Base-by-base conservation (phyloP, 306 rosid species). In the Vachellia collinsii region DNA sequence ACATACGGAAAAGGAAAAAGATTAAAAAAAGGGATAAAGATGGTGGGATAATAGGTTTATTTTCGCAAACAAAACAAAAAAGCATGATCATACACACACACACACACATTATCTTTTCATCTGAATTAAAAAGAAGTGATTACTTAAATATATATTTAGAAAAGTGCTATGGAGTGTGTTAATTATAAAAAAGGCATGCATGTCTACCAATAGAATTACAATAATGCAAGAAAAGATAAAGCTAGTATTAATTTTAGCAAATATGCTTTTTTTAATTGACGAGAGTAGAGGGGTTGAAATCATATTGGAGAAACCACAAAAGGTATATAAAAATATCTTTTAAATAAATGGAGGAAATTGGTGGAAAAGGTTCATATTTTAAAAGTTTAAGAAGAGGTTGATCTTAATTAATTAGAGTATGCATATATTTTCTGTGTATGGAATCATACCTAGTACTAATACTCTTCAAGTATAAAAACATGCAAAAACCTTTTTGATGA, bases 141-240 rank as follows among this genome's bases (percentile, higher is more conserved):
- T 29, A 0, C 1, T 29, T 29, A 29, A 29, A 13, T 11, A 36
- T 34, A 14, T 36, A 34, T 6, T 29, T 29, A 29, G 34, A 29
- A n/a, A 22, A 22, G 16, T 20, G 16, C 29, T n/a, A 6, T 22
- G 36, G 7, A 53, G 65, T 22, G 36, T 23, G 34, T 29, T 58
- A 9, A 22, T 58, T 22, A 10, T 58, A 3, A 58, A 22, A 58
- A 20, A 8, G 23, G 5, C 7, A 13, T 54, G 34, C 16, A 72
- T 64, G 25, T 39, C 36, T 50, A 25, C 38, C 69, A 80, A 64
- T 73, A 17, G 29, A 23, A 63, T 34, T 50, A 50, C 23, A 80
- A 63, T 12, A 65, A 65, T 65, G 74, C 69, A 61, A 25, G 58
- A 77, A 81, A 67, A 81, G 75, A 29, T 65, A 5, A 62, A 62